A percentile compares a stretch with the other conserved stretches of the same genome.
These are phyloP conservation scores for Cutaneotrichosporon curvatum DNA, from an alignment of 1,284 basidiomycete genomes.

Conservation along the genomic window DNA sequence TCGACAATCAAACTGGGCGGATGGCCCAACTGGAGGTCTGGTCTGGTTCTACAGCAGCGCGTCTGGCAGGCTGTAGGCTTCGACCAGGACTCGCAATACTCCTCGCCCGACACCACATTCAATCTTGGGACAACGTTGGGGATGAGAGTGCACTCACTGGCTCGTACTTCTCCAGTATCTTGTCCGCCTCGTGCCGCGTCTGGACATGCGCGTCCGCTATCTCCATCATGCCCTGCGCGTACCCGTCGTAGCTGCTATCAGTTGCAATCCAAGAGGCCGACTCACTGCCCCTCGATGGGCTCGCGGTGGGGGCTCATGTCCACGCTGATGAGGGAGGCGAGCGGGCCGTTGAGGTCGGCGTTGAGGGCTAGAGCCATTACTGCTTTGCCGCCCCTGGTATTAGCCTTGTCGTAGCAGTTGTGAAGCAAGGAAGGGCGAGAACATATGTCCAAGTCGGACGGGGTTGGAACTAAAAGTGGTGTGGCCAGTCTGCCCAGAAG, in stretches of 20 bases:
- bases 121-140: no score
- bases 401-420: not conserved
- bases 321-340: conserved; percentile 49
- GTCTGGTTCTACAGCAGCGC: no score
- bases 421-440: no score
- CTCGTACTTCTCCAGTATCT: conserved; percentile 48
- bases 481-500: no score
- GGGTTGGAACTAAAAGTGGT: no score
- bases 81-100: no score
- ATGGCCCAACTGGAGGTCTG: conserved; percentile 40
- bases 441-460: no score
- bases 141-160: conserved; percentile 42
- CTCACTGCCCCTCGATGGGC: conserved; percentile 50
- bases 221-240: conserved; percentile 50
- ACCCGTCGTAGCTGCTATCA: conserved; percentile 32
- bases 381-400: conserved; percentile 52
- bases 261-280: no score
- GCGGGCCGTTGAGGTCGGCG: conserved; percentile 32
- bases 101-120: no score
- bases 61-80: no score
- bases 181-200: conserved; percentile 50
- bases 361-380: conserved; percentile 51
- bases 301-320: conserved; percentile 53
- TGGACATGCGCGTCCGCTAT: conserved; percentile 46
- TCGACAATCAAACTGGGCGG: conserved; percentile 54